A percentile compares a stretch with the other conserved stretches of the same genome.
These are phyloP conservation scores for Leccinum truebloodii DNA, from an alignment of 768 basidiomycete species.

Conservation along the genomic window DNA sequence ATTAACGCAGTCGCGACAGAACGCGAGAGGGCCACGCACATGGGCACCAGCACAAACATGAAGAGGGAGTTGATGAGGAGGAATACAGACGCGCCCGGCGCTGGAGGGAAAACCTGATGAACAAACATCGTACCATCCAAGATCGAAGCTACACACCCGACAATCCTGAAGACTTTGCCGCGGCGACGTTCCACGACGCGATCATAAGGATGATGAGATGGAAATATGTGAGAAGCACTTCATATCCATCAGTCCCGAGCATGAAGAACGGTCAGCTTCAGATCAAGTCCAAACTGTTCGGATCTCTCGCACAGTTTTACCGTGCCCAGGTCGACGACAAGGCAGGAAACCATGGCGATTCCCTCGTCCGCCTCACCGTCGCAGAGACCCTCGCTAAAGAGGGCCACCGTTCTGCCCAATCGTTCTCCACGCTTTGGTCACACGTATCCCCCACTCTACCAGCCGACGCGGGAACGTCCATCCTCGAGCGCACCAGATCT, in stretches of 20 bases:
- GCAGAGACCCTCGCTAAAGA: constrained; percentile 85
- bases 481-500: constrained; percentile 81
- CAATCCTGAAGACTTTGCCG: constrained; percentile 35
- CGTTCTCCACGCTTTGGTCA: constrained; percentile 72
- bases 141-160: constrained; percentile 35
- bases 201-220: constrained; percentile 55
- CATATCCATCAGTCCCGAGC: constrained; percentile 4
- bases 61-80: constrained; percentile 49
- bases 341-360: constrained; percentile 81
- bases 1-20: constrained; percentile 1
- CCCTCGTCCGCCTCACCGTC: constrained; percentile 74
- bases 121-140: constrained; percentile 1
- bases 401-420: constrained; percentile 63
- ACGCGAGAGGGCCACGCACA: constrained; percentile 27
- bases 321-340: constrained; percentile 77
- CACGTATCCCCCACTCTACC: constrained; percentile 81
- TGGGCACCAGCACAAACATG: constrained; percentile 29
- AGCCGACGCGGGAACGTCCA: constrained; percentile 76
- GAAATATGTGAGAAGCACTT: constrained; percentile 48
- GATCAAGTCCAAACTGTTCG: constrained; percentile 92
- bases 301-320: constrained; percentile 84
- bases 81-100: constrained; percentile 48
- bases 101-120: constrained; percentile 29
- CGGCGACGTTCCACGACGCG: constrained; percentile 56
- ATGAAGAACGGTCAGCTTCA: constrained; percentile 49